Evolutionary conservation across 345 rosid species (phyloP).

Genomic region (Salix exigua): DNA sequence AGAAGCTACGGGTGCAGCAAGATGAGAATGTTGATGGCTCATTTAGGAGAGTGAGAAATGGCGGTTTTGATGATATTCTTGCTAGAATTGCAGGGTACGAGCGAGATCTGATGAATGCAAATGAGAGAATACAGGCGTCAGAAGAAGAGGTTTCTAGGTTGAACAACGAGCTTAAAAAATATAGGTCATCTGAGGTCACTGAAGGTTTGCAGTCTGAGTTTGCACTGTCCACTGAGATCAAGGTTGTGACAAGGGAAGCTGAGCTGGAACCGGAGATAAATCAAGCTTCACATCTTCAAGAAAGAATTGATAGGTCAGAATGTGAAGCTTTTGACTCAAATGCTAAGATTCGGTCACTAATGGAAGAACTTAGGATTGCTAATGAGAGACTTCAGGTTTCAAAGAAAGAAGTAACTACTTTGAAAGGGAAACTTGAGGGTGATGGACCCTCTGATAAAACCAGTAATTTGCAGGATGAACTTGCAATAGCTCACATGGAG

Average conservation of each 20-base stretch:
- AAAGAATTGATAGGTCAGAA: slow-evolving; percentile 21
- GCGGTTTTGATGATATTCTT: slow-evolving; percentile 38
- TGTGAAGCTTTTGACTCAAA: slow-evolving; percentile 20
- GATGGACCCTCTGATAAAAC: slow-evolving; percentile 6
- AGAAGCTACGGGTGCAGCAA: slow-evolving; percentile 22
- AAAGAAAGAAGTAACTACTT: slow-evolving; percentile 43
- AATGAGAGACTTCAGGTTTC: slow-evolving; percentile 55
- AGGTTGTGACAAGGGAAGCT: slow-evolving; percentile 19
- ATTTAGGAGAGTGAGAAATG: slow-evolving; percentile 22
- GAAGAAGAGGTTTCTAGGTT: slow-evolving; percentile 55
- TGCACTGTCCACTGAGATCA: slow-evolving; percentile 9
- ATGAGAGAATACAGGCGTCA: slow-evolving; percentile 40
- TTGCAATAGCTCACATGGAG: slow-evolving; percentile 24
- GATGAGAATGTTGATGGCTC: slow-evolving; percentile 30
- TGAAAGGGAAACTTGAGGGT: slow-evolving; percentile 27
- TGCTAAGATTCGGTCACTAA: slow-evolving; percentile 31
- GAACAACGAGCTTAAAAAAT: slow-evolving; percentile 39
- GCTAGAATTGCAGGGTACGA: slow-evolving; percentile 29
- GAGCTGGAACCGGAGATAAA: slow-evolving; percentile 36
- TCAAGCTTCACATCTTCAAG: slow-evolving; percentile 28
- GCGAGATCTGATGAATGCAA: slow-evolving; percentile 47
- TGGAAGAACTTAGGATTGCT: slow-evolving; percentile 51
- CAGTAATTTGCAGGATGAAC: slow-evolving; percentile 26
- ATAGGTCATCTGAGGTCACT: slow-evolving; percentile 16
- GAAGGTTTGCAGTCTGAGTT: neutral